Evolutionary conservation across 305 asterid species (phyloP).

Genomic region (Solanum aculeatissimum): DNA sequence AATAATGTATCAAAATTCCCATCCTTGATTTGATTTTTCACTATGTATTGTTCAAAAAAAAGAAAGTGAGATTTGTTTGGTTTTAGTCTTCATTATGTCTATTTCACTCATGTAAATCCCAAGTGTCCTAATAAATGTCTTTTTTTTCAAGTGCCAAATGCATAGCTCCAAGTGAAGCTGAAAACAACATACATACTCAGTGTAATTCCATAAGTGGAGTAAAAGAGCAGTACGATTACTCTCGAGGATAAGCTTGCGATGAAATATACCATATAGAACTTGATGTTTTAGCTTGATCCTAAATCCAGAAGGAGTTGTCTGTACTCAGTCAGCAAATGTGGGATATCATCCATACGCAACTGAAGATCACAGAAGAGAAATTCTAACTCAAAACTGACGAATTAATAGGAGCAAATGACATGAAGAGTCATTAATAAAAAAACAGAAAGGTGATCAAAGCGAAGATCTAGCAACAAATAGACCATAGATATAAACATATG

Average conservation of each 20-base stretch:
- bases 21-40: not conserved
- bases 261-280: not conserved
- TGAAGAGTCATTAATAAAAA: not conserved
- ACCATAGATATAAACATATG: not conserved
- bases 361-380: conserved; percentile 21
- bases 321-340: conserved; percentile 62
- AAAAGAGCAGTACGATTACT: not conserved
- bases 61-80: not conserved
- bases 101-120: not conserved
- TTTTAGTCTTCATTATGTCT: not conserved
- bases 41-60: not conserved
- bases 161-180: not conserved
- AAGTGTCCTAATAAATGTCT: not conserved
- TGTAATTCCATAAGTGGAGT: not conserved
- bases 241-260: not conserved
- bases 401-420: not conserved
- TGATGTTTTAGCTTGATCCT: not conserved
- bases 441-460: not conserved
- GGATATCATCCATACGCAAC: conserved; percentile 69
- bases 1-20: not conserved
- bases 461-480: not conserved
- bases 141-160: not conserved
- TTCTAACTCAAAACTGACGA: not conserved
- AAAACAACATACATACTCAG: not conserved
- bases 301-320: conserved; percentile 37